Base-by-base conservation (phyloP, 2,329 filamentous ascomycete genomes). In the Calycina herbarum region DNA sequence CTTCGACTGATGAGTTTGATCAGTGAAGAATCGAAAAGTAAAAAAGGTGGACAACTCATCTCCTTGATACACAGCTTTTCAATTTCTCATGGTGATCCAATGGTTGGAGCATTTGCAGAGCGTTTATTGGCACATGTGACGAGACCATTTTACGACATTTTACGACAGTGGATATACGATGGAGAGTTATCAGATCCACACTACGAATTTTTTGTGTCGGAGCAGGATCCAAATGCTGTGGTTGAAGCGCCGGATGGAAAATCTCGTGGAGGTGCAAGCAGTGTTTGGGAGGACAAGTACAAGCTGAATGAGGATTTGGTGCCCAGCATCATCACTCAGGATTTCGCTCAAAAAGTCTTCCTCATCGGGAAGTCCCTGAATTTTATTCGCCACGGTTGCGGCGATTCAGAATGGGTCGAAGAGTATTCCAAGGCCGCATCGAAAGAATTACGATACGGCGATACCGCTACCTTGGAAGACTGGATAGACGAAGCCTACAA, bases 401-500 rank as follows among this genome's bases (percentile, higher is more conserved):
- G 90, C 8, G 96, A 99, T 76, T 92, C 93, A 29, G 87, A 89
- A 38, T 99, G 95, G 95, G 95, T 99, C 1, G 94, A 97, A 75
- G 89, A 89, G 38, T 98, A 99, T 79, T 97, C 94, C 33, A 97
- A 96, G 76, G 90, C 89, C 60, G 91, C 94, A 0, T 97, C 94
- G 10, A 96, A 95, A 78, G 93, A 97, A 78, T 83, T 99, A 40
- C 87, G 88, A 59, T 98, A 99, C 75, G 94, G 94, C 61, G 94
- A 98, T 77, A 97, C 94, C 7, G 92, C 92, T 0, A 96, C 90
- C 1, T 84, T 99, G 0, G 94, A 97, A 76, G 87, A 88, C 0
- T 97, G 93, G 78, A 99, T 99, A 72, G 95, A 97, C 72, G 92
- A 97, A 73, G 95, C 96, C 1, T 97, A 99, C 81, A 97, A 96